Base-by-base conservation (phyloP, 2,329 filamentous ascomycete genomes). In the Taxawa tesnikishii region DNA sequence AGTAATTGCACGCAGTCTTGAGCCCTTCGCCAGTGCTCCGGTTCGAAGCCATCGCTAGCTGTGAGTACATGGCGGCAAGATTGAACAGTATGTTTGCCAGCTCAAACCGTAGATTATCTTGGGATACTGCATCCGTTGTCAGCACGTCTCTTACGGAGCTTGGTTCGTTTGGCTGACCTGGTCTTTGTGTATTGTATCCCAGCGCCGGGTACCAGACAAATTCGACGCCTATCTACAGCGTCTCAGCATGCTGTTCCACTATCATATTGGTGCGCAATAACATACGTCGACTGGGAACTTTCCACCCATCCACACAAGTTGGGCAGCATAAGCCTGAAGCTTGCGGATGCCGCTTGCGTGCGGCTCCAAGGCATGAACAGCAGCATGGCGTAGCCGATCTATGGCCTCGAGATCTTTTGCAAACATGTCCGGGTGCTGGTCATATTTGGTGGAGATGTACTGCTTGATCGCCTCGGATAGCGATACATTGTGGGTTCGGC, bases 381-480 rank as follows among this genome's bases (percentile, higher is more conserved):
- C 90, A 53, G 92, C 83, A 40, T 73, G 72, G 4, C 90, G 78
- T 36, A 96, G 63, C 29, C 73, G 67, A 52, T 96, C 85, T 48
- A 98, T 85, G 43, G 80, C 72, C 50, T 87, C 76, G 37, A 94
- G 74, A 61, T 98, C 90, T 42, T 83, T 72, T 41, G 75, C 74
- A 59, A 98, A 98, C 79, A 94, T 93, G 57, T 94, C 85, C 19
- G 90, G 88, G 53, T 94, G 88, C 55, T 98, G 90, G 58, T 96
- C 88, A 78, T 96, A 96, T 68, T 96, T 94, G 57, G 75, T 79
- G 39, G 85, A 93, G 50, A 98, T 96, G 63, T 98, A 96, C 54
- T 90, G 79, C 43, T 83, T 84, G 54, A 98, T 85, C 30, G 85
- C 81, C 39, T 74, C 68, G 34, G 83, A 80, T 39, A 96, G 70